These are phyloP conservation scores for Fusarium irregulare DNA, from an alignment of 2,329 filamentous ascomycete genomes.

Conservation along the genomic window DNA sequence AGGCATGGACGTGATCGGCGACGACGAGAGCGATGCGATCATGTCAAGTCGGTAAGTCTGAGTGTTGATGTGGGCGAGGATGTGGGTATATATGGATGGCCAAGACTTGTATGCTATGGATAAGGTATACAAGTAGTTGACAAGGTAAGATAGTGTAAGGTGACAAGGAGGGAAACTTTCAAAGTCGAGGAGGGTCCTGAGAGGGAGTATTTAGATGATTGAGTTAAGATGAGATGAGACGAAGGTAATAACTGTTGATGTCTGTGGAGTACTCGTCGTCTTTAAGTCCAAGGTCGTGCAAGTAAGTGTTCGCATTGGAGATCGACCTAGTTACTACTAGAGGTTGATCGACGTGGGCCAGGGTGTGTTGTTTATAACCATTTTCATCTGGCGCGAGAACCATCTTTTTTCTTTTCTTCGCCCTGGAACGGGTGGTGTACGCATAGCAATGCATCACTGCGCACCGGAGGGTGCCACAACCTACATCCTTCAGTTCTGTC, in stretches of 20 bases:
- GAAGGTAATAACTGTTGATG: constrained; percentile 28
- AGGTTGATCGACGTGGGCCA: constrained; percentile 43
- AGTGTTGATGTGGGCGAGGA: constrained; percentile 15
- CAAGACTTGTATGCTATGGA: constrained; percentile 24
- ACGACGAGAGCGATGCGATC: constrained; percentile 23
- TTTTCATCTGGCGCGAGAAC: constrained; percentile 33
- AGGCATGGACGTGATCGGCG: constrained; percentile 22
- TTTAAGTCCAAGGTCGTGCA: constrained; percentile 35
- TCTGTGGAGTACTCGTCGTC: constrained; percentile 41
- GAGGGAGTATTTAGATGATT: constrained; percentile 39
- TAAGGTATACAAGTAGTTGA: constrained; percentile 14
- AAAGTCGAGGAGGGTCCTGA: constrained; percentile 21
- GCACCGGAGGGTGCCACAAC: not conserved
- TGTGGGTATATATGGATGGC: constrained; percentile 24
- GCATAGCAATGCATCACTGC: constrained; percentile 1
- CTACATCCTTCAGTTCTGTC: not conserved
- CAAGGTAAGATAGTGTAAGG: not conserved
- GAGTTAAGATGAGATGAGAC: constrained; percentile 34
- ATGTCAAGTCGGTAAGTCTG: constrained; percentile 27
- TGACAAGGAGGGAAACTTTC: not conserved
- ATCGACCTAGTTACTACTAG: constrained; percentile 41
- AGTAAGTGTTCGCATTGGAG: constrained; percentile 48
- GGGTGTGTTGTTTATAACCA: constrained; percentile 40
- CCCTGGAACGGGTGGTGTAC: constrained; percentile 17
- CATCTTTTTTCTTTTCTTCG: constrained; percentile 20